phyloP scores from a whole-genome alignment of 2,329 filamentous ascomycete species.

The Exophiala sp. region DNA sequence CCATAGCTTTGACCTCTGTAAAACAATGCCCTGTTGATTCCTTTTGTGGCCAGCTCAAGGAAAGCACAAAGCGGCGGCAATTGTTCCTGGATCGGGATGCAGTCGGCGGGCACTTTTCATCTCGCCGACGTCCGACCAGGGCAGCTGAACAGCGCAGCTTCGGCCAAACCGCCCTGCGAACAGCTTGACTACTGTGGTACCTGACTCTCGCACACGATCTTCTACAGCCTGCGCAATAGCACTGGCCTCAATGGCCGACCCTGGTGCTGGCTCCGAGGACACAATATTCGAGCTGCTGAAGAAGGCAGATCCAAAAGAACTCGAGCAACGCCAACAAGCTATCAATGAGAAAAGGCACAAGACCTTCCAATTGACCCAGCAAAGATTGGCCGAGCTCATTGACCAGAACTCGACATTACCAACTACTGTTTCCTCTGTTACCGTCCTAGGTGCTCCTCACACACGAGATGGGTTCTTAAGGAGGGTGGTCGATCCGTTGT shows the following conservation, averaged over 20 bases:
- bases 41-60: too few species aligned
- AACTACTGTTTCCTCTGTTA: slow-evolving; percentile 78
- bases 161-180: neutral
- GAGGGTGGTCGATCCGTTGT: slow-evolving; percentile 68
- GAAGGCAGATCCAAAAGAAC: slow-evolving; percentile 48
- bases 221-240: neutral
- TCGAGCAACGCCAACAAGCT: slow-evolving; percentile 55
- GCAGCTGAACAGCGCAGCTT: neutral
- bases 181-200: neutral
- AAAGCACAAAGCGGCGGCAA: neutral
- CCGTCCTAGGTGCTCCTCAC: slow-evolving; percentile 72
- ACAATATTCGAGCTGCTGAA: slow-evolving; percentile 25
- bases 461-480: slow-evolving; percentile 82
- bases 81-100: neutral
- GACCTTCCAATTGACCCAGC: slow-evolving; percentile 58
- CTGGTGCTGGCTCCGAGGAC: slow-evolving; percentile 13
- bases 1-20: too few species aligned
- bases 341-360: slow-evolving; percentile 53
- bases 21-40: too few species aligned
- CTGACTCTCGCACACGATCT: neutral
- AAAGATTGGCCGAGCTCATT: slow-evolving; percentile 61
- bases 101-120: neutral
- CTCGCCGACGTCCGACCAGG: neutral
- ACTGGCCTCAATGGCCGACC: slow-evolving; percentile 16
- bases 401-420: slow-evolving; percentile 78